Evolutionary conservation across 1,139 yeast species (phyloP).

Genomic region (Geotrichum australiense): DNA sequence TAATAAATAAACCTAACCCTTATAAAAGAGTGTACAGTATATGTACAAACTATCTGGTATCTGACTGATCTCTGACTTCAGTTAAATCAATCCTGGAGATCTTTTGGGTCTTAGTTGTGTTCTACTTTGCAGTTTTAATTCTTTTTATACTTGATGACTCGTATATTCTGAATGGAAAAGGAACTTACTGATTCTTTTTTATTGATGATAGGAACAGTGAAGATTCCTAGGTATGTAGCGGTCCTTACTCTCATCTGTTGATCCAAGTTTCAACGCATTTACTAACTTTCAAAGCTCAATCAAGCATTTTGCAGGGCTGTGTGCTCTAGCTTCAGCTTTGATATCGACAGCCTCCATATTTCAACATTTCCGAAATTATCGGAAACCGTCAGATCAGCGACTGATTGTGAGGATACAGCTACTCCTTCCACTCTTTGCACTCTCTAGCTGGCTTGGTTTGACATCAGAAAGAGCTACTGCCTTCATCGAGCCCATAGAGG

Average conservation of each 20-base stretch:
- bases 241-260: too few species aligned
- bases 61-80: neutral
- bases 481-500: conserved; percentile 70
- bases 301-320: conserved; percentile 17
- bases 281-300: conserved; percentile 8
- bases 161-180: neutral
- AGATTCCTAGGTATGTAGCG: conserved; percentile 8
- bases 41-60: too few species aligned
- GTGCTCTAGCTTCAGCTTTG: conserved; percentile 33
- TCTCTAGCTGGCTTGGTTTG: conserved; percentile 52
- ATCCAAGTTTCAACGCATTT: neutral
- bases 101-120: neutral
- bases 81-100: neutral
- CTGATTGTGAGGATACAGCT: conserved; percentile 72
- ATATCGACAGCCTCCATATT: conserved; percentile 44
- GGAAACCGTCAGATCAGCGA: conserved; percentile 86
- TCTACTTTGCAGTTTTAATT: neutral
- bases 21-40: too few species aligned
- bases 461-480: conserved; percentile 41
- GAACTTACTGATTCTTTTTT: neutral
- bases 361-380: conserved; percentile 58
- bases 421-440: conserved; percentile 47
- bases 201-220: conserved; percentile 1
- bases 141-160: neutral
- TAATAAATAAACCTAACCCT: too few species aligned